Base-by-base conservation (phyloP, 176 grass and related monocot species). In the Panicum miliaceum region DNA sequence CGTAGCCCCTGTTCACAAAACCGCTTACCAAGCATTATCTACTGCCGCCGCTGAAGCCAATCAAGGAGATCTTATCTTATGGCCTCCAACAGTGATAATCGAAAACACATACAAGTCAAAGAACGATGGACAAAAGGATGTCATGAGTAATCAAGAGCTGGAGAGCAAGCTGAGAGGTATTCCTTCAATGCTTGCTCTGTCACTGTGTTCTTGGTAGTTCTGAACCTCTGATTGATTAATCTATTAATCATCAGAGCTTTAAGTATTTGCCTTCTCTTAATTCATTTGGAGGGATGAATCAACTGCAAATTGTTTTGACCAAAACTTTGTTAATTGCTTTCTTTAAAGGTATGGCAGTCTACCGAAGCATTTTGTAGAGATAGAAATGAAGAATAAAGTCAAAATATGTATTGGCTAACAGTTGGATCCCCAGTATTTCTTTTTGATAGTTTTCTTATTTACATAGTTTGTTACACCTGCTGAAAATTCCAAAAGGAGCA, bases 151-250 rank as follows among this genome's bases (percentile, higher is more conserved):
- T 82, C 92, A 85, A 72, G 96, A 99, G 78, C 86, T 99, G 83
- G 96, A 99, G 78, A 75, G 68, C 89, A 99, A 85, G 89, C 93
- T 99, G 76, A 89, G 89, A 94, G 96, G 96, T 99, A 99, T 50
- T 64, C 66, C 56, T 62, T 54, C 18, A 81, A 70, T 81, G 64
- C 70, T 85, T 81, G 82, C 78, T 81, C 45, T 81, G 64, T 88
- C 58, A 66, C 54, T 81, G 64, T 78, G 46, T 60, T 52, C 78
- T 80, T 68, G 68, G 65, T 75, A 37, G 67, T 80, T 84, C 52
- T 80, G 15, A 62, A 74, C 29, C 62, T 90, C 62, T 80, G 62
- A 63, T 80, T 53, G 68, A 68, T 87, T 85, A 52, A 23, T 56
- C 50, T 64, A 43, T 73, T 67, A 83, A 78, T 86, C 47, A 61